A percentile compares a stretch with the other conserved stretches of the same genome.
These are phyloP conservation scores for Umbelopsis ramanniana DNA, from an alignment of 192 early-diverging fungal genomes.

Conservation along the genomic window DNA sequence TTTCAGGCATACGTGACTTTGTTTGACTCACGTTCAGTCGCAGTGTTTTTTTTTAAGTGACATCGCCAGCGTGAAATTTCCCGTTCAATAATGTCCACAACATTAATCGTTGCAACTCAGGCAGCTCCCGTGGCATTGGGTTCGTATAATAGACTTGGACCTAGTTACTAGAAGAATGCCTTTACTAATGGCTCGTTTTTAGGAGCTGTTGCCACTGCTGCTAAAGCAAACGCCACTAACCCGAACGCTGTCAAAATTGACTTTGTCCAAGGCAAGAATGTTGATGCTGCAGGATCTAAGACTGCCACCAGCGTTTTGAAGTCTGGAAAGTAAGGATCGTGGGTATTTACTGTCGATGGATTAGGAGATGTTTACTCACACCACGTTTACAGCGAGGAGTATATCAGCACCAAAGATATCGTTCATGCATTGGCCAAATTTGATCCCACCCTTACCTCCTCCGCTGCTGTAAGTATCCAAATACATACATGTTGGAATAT, in stretches of 20 bases:
- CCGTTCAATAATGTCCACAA: conserved; percentile 20
- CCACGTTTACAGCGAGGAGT: conserved; percentile 26
- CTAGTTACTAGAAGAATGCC: background rate
- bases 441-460: conserved; percentile 42
- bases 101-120: conserved; percentile 40
- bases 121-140: conserved; percentile 38
- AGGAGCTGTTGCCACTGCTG: conserved; percentile 31
- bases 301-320: conserved; percentile 25
- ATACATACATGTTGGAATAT: too few relatives aligned
- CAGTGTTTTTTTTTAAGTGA: conserved; percentile 5
- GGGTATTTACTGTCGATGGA: background rate
- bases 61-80: background rate
- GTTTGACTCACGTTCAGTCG: conserved; percentile 3
- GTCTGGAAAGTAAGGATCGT: conserved; percentile 31
- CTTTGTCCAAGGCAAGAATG: conserved; percentile 30
- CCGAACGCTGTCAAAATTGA: conserved; percentile 34
- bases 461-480: conserved; percentile 6
- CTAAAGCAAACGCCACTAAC: conserved; percentile 27
- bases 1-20: conserved; percentile 7
- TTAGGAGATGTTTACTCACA: background rate
- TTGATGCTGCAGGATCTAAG: conserved; percentile 31
- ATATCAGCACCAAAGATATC: conserved; percentile 36
- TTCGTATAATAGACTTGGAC: conserved; percentile 14
- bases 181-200: background rate
- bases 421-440: conserved; percentile 34